Conservation (phyloP, 1,139 yeast species). For the Saccharomyces uvarum region DNA sequence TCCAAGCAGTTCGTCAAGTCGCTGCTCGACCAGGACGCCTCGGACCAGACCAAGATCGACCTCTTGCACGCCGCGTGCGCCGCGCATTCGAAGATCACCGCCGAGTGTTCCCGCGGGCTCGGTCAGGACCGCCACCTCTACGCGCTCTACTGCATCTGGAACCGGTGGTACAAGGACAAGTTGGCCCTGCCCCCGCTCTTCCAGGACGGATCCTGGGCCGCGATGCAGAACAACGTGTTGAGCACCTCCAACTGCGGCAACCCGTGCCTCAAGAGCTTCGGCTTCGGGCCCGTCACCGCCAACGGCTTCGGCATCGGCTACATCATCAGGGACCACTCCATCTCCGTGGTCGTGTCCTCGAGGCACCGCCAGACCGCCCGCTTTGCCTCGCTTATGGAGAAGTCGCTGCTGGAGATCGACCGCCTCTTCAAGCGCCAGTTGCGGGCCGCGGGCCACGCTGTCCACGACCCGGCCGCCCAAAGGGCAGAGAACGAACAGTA, state of each 20-base stretch:
- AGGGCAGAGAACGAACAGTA: too few species aligned
- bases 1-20: slow-evolving; percentile 77
- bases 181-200: slow-evolving; percentile 53
- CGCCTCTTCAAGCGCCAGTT: slow-evolving; percentile 18
- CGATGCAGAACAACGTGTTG: slow-evolving; percentile 56
- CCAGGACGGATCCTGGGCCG: slow-evolving; percentile 72
- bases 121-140: slow-evolving; percentile 89
- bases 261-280: slow-evolving; percentile 78
- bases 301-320: slow-evolving; percentile 91
- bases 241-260: slow-evolving; percentile 75
- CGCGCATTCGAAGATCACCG: slow-evolving; percentile 62
- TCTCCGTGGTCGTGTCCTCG: slow-evolving; percentile 80
- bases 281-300: slow-evolving; percentile 86
- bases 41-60: slow-evolving; percentile 53
- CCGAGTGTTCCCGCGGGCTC: slow-evolving; percentile 60
- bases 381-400: slow-evolving; percentile 41
- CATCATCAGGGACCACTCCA: slow-evolving; percentile 75
- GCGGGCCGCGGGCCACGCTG: neutral
- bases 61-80: slow-evolving; percentile 60
- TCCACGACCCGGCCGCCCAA: too few species aligned
- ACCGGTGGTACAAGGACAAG: slow-evolving; percentile 48
- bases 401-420: slow-evolving; percentile 25
- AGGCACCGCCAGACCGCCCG: slow-evolving; percentile 86
- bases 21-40: slow-evolving; percentile 61
- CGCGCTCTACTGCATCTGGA: slow-evolving; percentile 84